Conservation (phyloP, 2,329 filamentous ascomycete genomes). For the Penicillium sp. region DNA sequence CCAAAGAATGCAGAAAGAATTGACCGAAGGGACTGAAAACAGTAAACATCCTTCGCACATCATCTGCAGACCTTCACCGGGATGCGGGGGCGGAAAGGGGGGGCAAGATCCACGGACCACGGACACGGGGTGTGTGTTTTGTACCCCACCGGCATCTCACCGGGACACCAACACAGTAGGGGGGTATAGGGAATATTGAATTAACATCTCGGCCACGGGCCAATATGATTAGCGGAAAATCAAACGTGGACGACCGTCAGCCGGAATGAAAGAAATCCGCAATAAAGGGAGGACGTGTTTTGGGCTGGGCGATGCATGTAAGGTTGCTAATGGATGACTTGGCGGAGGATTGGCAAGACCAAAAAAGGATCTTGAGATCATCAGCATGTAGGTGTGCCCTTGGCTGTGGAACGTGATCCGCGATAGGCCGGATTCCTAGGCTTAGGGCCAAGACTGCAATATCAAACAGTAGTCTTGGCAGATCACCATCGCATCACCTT, state of each 20-base stretch:
- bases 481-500: conserved; percentile 23
- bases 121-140: background rate
- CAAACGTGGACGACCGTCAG: conserved; percentile 9
- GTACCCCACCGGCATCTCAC: conserved; percentile 15
- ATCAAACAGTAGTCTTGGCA: conserved; percentile 27
- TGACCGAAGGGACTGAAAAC: background rate
- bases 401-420: conserved; percentile 16
- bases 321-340: conserved; percentile 11
- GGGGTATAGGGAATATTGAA: background rate
- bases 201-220: background rate
- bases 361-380: conserved; percentile 5
- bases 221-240: conserved; percentile 9
- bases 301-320: background rate
- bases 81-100: conserved; percentile 17
- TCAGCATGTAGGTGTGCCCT: conserved; percentile 5
- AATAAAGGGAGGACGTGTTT: background rate
- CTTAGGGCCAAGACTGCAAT: conserved; percentile 22
- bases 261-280: background rate
- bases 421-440: conserved; percentile 13
- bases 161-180: conserved; percentile 11
- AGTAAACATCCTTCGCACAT: conserved; percentile 5
- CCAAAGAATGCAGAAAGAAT: background rate
- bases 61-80: conserved; percentile 17
- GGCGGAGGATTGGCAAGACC: conserved; percentile 2
- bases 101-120: background rate